Percentiles rank a stretch among this genome's conserved stretches.
phyloP scores from a whole-genome alignment of 495 filamentous ascomycete species.

The Penicillium turbatum region DNA sequence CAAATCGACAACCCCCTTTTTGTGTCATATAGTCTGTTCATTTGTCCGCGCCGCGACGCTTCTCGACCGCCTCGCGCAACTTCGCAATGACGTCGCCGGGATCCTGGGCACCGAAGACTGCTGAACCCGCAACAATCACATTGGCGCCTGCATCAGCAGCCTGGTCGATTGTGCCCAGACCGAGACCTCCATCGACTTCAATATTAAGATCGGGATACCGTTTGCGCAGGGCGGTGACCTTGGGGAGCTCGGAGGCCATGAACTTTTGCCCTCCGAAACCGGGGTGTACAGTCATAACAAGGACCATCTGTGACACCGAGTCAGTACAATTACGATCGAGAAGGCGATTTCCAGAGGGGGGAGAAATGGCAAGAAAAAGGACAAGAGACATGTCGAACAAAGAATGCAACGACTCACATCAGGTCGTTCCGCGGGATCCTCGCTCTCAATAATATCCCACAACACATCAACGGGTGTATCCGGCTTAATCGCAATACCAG shows the following conservation, averaged over 20 bases:
- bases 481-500: conserved; percentile 94
- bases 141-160: conserved; percentile 96
- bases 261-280: conserved; percentile 98
- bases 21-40: not conserved
- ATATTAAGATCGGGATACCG: conserved; percentile 91
- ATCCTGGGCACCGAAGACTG: conserved; percentile 88
- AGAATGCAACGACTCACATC: conserved; percentile 62
- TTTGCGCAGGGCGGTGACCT: conserved; percentile 76
- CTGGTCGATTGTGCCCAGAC: conserved; percentile 83
- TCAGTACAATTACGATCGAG: not conserved
- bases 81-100: conserved; percentile 77
- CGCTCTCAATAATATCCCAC: conserved; percentile 77
- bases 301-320: conserved; percentile 69
- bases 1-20: conserved; percentile 20
- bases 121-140: conserved; percentile 96
- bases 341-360: not conserved
- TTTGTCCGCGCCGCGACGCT: conserved; percentile 29
- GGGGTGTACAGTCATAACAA: conserved; percentile 97
- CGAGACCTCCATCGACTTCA: conserved; percentile 92
- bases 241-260: conserved; percentile 92
- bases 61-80: conserved; percentile 75
- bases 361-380: not conserved
- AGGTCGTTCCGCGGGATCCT: conserved; percentile 68
- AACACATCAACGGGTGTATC: conserved; percentile 85
- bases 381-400: not conserved